Base-by-base conservation (phyloP, 192 early-diverging fungal genomes). In the Linnemannia exigua region DNA sequence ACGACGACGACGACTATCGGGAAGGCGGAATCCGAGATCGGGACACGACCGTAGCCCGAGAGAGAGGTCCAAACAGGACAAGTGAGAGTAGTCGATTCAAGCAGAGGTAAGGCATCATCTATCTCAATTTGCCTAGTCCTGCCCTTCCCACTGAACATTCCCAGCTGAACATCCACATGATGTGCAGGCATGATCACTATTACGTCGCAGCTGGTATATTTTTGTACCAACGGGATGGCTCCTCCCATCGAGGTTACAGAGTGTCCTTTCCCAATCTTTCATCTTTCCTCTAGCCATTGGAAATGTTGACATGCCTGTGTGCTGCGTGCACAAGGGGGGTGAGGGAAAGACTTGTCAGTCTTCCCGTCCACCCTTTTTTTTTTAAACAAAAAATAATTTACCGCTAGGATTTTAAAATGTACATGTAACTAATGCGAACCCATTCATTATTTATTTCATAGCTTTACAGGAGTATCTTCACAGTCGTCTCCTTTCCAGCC, bases 1-100 rank as follows among this genome's bases (percentile, higher is more conserved):
- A 63, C 22, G 58, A 63, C 28, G 75, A 78, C 14, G 74, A 76
- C 22, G 67, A 70, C n/a, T n/a, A n/a, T 25, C 48, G 69, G 68
- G 67, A 67, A 22, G 68, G 68, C n/a, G 28, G 79, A 54, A 52
- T 79, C 25, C 77, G 51, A 33, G 84, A 86, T 73, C 84, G 84
- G 63, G 75, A 80, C 38, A 67, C 28, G 50, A 41, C 63, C 52
- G 12, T 75, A 37, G 22, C 70, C 17, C 74, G 76, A 38, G 50
- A 37, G 67, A 86, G 63, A 58, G 41, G 58, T 71, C 52, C 67
- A 58, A 63, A 74, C 66, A 79, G 38, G 46, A 14, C 25, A 16
- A 70, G 20, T 22, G 44, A 70, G 70, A 80, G 76, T n/a, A 66
- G 70, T 51, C 61, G 77, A 66, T 48, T 70, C 52, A 80, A 79